phyloP scores from a whole-genome alignment of 768 basidiomycete species.

The Dacryopinax spathularia region DNA sequence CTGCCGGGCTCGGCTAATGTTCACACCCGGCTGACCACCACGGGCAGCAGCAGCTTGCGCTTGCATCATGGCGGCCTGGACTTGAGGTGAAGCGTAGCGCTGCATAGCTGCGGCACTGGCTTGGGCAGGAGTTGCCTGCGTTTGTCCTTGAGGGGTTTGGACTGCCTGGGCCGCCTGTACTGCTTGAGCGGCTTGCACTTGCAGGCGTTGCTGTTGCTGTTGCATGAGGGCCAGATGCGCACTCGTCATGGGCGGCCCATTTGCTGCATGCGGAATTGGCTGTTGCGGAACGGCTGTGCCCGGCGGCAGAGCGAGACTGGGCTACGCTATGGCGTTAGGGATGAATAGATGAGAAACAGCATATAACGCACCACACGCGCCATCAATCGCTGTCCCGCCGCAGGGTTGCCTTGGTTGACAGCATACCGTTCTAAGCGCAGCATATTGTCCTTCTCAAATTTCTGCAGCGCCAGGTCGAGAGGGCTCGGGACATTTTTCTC shows the following conservation, averaged over 20 bases:
- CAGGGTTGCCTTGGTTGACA: neutral
- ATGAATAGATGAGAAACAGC: neutral
- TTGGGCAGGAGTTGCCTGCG: neutral
- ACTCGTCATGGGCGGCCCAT: neutral
- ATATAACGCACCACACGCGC: neutral
- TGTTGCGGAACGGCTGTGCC: neutral
- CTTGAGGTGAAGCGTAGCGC: neutral
- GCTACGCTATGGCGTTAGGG: neutral
- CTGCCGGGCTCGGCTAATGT: neutral
- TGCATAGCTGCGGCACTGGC: neutral
- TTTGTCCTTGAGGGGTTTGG: neutral
- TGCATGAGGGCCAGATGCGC: neutral
- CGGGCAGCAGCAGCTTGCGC: neutral
- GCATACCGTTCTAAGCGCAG: neutral
- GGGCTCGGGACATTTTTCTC: slow-evolving; percentile 1
- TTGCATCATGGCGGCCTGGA: neutral
- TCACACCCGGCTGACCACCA: neutral
- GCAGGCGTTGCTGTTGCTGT: neutral
- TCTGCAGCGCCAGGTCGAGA: neutral
- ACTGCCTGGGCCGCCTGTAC: neutral
- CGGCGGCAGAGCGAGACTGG: neutral
- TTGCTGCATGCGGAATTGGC: neutral
- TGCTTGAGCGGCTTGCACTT: neutral
- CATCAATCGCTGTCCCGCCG: neutral
- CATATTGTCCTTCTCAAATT: neutral